Evolutionary conservation across 1,284 basidiomycete genomes (phyloP).

Genomic region (Fomitopsis betulina): DNA sequence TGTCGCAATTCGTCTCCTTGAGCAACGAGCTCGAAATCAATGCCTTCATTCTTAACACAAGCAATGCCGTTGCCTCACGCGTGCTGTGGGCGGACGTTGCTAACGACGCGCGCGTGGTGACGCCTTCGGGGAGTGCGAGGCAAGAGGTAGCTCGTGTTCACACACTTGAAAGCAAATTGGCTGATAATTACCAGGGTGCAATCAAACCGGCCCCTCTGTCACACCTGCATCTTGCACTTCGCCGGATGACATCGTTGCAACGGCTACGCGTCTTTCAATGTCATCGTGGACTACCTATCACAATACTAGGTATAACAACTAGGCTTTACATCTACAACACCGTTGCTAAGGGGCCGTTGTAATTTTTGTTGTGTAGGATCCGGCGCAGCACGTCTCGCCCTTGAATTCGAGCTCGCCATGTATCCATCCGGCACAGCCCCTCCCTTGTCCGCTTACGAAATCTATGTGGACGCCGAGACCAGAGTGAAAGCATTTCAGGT

Average conservation of each 20-base stretch:
- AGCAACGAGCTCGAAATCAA: slow-evolving; percentile 34
- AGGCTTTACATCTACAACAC: slow-evolving; percentile 7
- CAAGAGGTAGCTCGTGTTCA: slow-evolving; percentile 4
- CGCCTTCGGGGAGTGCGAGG: background rate
- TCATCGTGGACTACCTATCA: slow-evolving; percentile 22
- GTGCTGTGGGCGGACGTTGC: slow-evolving; percentile 35
- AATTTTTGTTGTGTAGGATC: slow-evolving; percentile 1
- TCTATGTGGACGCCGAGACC: slow-evolving; percentile 29
- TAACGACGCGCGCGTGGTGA: slow-evolving; percentile 35
- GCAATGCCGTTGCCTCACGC: slow-evolving; percentile 15
- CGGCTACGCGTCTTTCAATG: slow-evolving; percentile 36
- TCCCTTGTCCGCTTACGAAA: slow-evolving; percentile 30
- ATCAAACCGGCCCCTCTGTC: slow-evolving; percentile 26
- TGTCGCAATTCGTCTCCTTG: slow-evolving; percentile 34
- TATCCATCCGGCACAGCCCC: slow-evolving; percentile 26
- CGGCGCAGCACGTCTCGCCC: slow-evolving; percentile 15
- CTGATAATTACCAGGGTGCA: slow-evolving; percentile 4
- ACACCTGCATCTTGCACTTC: slow-evolving; percentile 29
- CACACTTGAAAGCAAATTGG: background rate
- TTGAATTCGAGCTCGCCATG: slow-evolving; percentile 36
- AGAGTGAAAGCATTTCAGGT: slow-evolving; percentile 28
- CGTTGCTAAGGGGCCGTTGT: background rate
- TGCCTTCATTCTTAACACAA: slow-evolving; percentile 23
- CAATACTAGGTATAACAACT: slow-evolving; percentile 12
- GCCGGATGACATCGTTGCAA: slow-evolving; percentile 27